Evolutionary conservation across 1,284 basidiomycete genomes (phyloP).

Genomic region (Fomitopsis betulina): DNA sequence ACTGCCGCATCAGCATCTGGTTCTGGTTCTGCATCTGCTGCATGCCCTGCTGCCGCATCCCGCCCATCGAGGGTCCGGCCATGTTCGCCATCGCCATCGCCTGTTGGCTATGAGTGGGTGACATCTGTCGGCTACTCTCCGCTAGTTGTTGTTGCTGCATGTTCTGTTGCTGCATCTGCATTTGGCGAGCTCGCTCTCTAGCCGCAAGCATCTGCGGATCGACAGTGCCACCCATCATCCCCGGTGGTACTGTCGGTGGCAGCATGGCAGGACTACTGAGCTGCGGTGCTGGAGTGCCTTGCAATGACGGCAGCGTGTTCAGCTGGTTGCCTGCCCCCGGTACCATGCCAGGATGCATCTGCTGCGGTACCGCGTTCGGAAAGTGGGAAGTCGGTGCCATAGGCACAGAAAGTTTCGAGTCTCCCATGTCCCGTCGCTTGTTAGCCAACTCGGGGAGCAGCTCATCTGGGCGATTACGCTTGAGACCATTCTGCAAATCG

Average conservation of each 20-base stretch:
- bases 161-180: slow-evolving; percentile 36
- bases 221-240: slow-evolving; percentile 13
- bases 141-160: slow-evolving; percentile 29
- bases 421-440: slow-evolving; percentile 71
- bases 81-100: slow-evolving; percentile 15
- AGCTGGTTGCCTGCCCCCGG: slow-evolving; percentile 1
- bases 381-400: slow-evolving; percentile 19
- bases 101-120: slow-evolving; percentile 31
- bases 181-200: slow-evolving; percentile 39
- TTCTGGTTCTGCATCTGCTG: slow-evolving; percentile 24
- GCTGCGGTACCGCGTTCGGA: slow-evolving; percentile 15
- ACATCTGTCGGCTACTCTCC: slow-evolving; percentile 35
- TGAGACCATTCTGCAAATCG: slow-evolving; percentile 34
- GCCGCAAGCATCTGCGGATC: slow-evolving; percentile 32
- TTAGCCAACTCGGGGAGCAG: slow-evolving; percentile 30
- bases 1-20: slow-evolving; percentile 37
- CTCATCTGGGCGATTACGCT: slow-evolving; percentile 61
- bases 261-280: slow-evolving; percentile 23
- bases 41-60: slow-evolving; percentile 14
- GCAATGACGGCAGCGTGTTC: background rate
- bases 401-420: slow-evolving; percentile 36
- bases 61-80: slow-evolving; percentile 15
- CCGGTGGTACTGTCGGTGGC: slow-evolving; percentile 22
- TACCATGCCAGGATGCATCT: slow-evolving; percentile 9
- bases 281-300: slow-evolving; percentile 11